Evolutionary conservation across 2,329 filamentous ascomycete species (phyloP), one percentile per base, ranked within the genome.

Genomic region (Dactylonectria macrodidyma): DNA sequence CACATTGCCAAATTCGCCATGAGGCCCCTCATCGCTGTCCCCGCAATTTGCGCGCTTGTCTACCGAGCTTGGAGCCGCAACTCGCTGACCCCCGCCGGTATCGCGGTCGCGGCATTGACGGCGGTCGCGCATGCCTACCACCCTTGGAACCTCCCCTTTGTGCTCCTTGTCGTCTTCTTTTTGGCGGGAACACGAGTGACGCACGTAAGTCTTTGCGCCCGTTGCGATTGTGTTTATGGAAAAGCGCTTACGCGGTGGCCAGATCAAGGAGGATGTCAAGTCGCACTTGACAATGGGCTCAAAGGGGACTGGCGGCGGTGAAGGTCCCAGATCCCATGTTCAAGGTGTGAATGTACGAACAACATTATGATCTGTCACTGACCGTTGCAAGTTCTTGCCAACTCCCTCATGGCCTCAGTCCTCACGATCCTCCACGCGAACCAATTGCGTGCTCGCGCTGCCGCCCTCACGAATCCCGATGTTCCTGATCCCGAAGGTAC

Each of bases 121-220:
- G 95, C 94, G 4, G 80, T 88, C 52, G 89, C 92, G 11, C 96
- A 99, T 80, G 94, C 95, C 16, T 83, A 95, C n/a, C 95, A 98
- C 81, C 95, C 95, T 3, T 98, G 94, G 92, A 93, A 93, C 67
- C 85, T 95, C n/a, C 95, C 94, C n/a, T 97, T 98, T 82, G 88
- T 88, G 33, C 86, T 98, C 11, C 86, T 98, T 2, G 88, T 89
- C 57, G 88, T 95, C 41, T 98, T 98, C 84, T 98, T 97, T 81
- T 84, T 97, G 3, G 90, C 92, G 5, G 96, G 95, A 1, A 97
- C 93, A 1, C 86, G 90, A 59, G 95, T 91, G 1, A 98, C 95
- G 1, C 95, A 95, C 84, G 93, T 94, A 80, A 47, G 67, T 54
- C 50, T 30, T 55, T 66, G 66, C 51, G 55, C 62, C 51, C 56